A percentile compares a stretch with the other conserved stretches of the same genome.
These are phyloP conservation scores for Dryas alaskensis DNA, from an alignment of 306 rosid genomes.

Conservation along the genomic window DNA sequence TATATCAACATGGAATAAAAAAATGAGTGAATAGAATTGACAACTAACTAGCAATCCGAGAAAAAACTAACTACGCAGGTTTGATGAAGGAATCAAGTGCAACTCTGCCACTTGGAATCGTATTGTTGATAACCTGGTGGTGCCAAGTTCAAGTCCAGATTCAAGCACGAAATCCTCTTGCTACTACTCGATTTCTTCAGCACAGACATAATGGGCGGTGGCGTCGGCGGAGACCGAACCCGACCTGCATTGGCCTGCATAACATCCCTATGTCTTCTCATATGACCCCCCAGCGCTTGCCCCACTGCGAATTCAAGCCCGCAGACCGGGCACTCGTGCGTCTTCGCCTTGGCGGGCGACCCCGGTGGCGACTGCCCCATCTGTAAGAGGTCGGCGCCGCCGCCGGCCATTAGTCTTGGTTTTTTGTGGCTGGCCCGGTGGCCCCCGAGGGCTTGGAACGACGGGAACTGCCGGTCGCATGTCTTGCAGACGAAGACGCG, in stretches of 20 bases:
- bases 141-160: slow-evolving; percentile 51
- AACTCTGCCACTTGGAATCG: slow-evolving; percentile 24
- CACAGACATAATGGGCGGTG: slow-evolving; percentile 16
- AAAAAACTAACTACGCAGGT: too few relatives aligned
- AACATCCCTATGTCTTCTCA: slow-evolving; percentile 67
- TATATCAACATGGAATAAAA: slow-evolving; percentile 1
- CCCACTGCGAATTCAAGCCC: slow-evolving; percentile 64
- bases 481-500: slow-evolving; percentile 67
- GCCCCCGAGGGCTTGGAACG: slow-evolving; percentile 90
- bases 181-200: slow-evolving; percentile 40
- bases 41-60: too few relatives aligned
- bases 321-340: slow-evolving; percentile 69
- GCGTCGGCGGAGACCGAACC: neutral
- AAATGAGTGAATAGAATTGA: neutral
- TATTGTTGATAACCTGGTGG: slow-evolving; percentile 21
- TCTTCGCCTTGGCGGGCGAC: slow-evolving; percentile 37
- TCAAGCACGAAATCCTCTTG: slow-evolving; percentile 40
- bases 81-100: slow-evolving; percentile 17
- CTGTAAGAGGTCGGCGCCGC: neutral
- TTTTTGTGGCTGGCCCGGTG: slow-evolving; percentile 86
- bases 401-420: slow-evolving; percentile 35
- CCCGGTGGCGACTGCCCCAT: neutral
- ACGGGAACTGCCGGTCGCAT: slow-evolving; percentile 43
- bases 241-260: neutral
- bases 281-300: slow-evolving; percentile 94